A percentile compares a stretch with the other conserved stretches of the same genome.
These are phyloP conservation scores for Cercospora citrullina DNA, from an alignment of 2,329 filamentous ascomycete species.

Conservation along the genomic window DNA sequence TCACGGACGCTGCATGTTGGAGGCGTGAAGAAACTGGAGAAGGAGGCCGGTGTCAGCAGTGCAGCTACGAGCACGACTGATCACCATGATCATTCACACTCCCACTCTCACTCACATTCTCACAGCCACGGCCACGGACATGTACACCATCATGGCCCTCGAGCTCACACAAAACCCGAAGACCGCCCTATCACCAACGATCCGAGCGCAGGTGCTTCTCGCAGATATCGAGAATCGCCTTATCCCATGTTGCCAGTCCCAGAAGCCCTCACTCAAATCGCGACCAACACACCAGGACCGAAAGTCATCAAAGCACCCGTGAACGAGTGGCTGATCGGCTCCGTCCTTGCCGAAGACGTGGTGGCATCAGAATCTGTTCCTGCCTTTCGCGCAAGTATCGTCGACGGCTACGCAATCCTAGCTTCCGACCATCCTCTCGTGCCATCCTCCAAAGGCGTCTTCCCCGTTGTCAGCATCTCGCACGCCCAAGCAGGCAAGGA, in stretches of 20 bases:
- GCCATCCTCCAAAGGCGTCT: slow-evolving; percentile 69
- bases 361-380: slow-evolving; percentile 79
- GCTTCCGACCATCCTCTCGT: slow-evolving; percentile 50
- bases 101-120: not conserved
- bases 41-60: slow-evolving; percentile 64
- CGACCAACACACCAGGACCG: slow-evolving; percentile 68
- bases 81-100: slow-evolving; percentile 34
- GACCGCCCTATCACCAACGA: slow-evolving; percentile 61
- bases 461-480: slow-evolving; percentile 82
- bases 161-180: slow-evolving; percentile 69
- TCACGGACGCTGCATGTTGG: slow-evolving; percentile 78
- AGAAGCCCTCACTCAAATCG: slow-evolving; percentile 73
- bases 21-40: slow-evolving; percentile 79
- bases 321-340: slow-evolving; percentile 66
- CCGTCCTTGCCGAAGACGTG: slow-evolving; percentile 80
- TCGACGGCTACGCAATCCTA: slow-evolving; percentile 91
- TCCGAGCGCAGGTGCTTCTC: slow-evolving; percentile 59
- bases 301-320: slow-evolving; percentile 61
- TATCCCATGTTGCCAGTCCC: slow-evolving; percentile 89
- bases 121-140: slow-evolving; percentile 47
- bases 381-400: slow-evolving; percentile 91
- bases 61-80: slow-evolving; percentile 29
- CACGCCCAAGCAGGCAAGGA: slow-evolving; percentile 77
- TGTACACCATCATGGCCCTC: slow-evolving; percentile 60
- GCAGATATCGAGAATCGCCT: slow-evolving; percentile 79